Evolutionary conservation across 75 land plant species (phyloP).

Genomic region (Sequoiadendron giganteum): DNA sequence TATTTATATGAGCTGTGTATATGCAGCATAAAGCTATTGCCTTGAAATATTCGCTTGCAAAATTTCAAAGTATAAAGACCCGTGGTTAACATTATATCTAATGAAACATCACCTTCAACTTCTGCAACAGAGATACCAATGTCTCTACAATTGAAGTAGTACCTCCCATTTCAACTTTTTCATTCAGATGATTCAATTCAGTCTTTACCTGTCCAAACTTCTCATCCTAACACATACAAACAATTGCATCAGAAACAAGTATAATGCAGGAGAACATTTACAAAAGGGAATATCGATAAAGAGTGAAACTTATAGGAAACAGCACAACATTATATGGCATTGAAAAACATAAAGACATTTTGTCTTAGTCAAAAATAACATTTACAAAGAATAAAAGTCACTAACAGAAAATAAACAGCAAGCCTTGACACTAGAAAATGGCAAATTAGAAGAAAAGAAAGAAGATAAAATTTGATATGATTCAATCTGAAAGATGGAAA

Average conservation of each 20-base stretch:
- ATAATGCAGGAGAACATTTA: not conserved
- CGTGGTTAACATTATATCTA: not conserved
- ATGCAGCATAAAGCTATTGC: not conserved
- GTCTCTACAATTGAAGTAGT: slow-evolving; percentile 4
- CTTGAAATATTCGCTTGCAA: not conserved
- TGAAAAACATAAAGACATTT: not conserved
- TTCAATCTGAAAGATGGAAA: not conserved
- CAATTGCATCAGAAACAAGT: not conserved
- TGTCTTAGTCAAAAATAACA: not conserved
- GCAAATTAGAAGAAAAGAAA: not conserved
- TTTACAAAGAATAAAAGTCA: not conserved
- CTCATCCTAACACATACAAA: not conserved
- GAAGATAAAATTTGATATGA: not conserved
- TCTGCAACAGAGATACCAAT: slow-evolving; percentile 2
- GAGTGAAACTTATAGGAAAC: not conserved
- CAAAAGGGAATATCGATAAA: not conserved
- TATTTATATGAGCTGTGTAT: not conserved
- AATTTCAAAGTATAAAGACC: not conserved
- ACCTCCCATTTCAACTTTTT: slow-evolving; percentile 2
- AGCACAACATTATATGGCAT: not conserved
- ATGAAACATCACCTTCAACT: not conserved
- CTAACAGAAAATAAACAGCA: not conserved
- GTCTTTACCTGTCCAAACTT: not conserved
- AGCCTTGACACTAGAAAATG: not conserved
- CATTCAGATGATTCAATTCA: slow-evolving; percentile 1